Evolutionary conservation across 495 filamentous ascomycete species (phyloP), one percentile per base, ranked within the genome.

Genomic region (Lichina pygmaea): DNA sequence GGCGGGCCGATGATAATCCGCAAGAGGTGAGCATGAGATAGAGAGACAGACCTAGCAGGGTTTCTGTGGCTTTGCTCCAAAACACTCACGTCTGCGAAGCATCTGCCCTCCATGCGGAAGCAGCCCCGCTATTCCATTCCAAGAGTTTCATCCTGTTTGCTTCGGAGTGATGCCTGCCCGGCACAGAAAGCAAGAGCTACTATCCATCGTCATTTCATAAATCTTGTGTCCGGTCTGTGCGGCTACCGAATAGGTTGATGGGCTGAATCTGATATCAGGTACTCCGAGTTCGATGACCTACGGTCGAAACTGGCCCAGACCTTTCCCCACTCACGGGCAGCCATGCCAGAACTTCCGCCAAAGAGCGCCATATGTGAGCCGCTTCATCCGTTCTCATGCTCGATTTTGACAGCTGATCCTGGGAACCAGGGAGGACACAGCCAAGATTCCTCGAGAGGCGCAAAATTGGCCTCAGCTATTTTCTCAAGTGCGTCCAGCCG

Each of bases 201-300:
- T 24, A 4, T 24, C 24, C 24, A 24, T 24, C 24, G 24, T 2
- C 24, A 24, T 24, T 24, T 24, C 24, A 24, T 24, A 24, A 1
- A 24, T 24, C 24, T 24, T 24, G 1, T 24, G 24, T 24, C 4
- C 4, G 4, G 4, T 24, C 24, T 24, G 4, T 24, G 2, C 2
- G 4, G 24, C 24, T 24, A 24, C 24, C 4, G 24, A 4, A 1
- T 24, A 24, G 4, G 24, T 24, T 24, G 24, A 24, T 24, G 24
- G 24, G 11, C 16, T 15, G 43, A 48, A n/a, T 37, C 16, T 4
- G 24, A 4, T 24, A 4, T 46, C 50, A 77, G 76, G 60, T 81
- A 81, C 53, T 81, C 77, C 7, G 78, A 82, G 51, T 82, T 83
- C 52, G 73, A 74, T 49, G 65, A 70, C 33, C 56, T 83, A 41